Evolutionary conservation across 768 basidiomycete genomes (phyloP).

Genomic region (Suillus clintonianus): DNA sequence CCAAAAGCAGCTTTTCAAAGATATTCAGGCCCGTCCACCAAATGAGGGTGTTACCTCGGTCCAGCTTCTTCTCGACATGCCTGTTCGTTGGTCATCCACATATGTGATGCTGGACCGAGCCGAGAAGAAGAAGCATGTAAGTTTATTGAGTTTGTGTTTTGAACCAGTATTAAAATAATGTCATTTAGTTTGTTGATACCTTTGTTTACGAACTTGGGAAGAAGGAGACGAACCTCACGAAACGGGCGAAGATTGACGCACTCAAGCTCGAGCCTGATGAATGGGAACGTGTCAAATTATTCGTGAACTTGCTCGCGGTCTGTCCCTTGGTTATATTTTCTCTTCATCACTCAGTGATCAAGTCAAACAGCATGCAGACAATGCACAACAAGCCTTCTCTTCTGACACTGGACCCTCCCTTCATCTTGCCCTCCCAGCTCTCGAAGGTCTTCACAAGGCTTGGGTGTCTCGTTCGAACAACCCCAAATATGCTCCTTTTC

Average conservation of each 20-base stretch:
- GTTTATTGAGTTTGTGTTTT: not conserved
- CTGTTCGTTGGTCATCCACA: slow-evolving; percentile 35
- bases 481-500: slow-evolving; percentile 21
- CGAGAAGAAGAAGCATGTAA: slow-evolving; percentile 16
- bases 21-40: too few relatives aligned
- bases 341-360: not conserved
- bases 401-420: slow-evolving; percentile 24
- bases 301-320: slow-evolving; percentile 22
- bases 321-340: not conserved
- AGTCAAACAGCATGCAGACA: slow-evolving; percentile 26
- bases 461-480: slow-evolving; percentile 17
- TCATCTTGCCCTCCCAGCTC: slow-evolving; percentile 15
- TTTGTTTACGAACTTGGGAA: slow-evolving; percentile 26
- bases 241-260: slow-evolving; percentile 13
- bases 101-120: slow-evolving; percentile 21
- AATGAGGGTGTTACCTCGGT: slow-evolving; percentile 25
- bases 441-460: slow-evolving; percentile 20
- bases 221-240: slow-evolving; percentile 17
- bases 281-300: slow-evolving; percentile 21
- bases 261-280: slow-evolving; percentile 16
- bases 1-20: too few relatives aligned
- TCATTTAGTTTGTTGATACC: slow-evolving; percentile 13
- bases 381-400: slow-evolving; percentile 34
- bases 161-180: not conserved
- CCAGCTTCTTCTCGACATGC: slow-evolving; percentile 36